A percentile compares a stretch with the other conserved stretches of the same genome.
phyloP scores from a whole-genome alignment of 768 basidiomycete genomes.

The Amanita rubescens region DNA sequence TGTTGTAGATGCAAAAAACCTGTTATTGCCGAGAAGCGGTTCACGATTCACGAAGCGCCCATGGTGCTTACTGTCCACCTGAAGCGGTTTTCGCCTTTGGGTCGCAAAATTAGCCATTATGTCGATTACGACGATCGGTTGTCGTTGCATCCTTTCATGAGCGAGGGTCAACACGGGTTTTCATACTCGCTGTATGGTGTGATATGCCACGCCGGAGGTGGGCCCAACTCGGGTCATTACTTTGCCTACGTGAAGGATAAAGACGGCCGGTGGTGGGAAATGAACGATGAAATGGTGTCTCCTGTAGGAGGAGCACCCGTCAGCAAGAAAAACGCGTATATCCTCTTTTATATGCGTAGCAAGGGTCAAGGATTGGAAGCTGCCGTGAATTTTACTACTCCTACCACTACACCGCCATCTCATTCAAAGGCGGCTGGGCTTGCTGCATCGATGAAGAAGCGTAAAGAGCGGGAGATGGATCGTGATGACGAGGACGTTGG shows the following conservation, averaged over 20 bases:
- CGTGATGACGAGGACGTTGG: conserved; percentile 44
- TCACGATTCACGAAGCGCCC: conserved; percentile 85
- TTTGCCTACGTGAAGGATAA: conserved; percentile 74
- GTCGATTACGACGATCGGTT: conserved; percentile 77
- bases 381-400: conserved; percentile 35
- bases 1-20: conserved; percentile 77
- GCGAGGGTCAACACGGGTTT: conserved; percentile 68
- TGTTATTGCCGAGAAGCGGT: conserved; percentile 85
- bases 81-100: conserved; percentile 89
- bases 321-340: conserved; percentile 76
- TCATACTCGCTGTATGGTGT: conserved; percentile 86
- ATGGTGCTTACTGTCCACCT: conserved; percentile 86
- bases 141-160: conserved; percentile 74
- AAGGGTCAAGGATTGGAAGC: conserved; percentile 70
- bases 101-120: conserved; percentile 74
- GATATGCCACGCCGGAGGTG: conserved; percentile 87
- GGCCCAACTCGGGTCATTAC: conserved; percentile 96
- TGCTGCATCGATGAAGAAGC: conserved; percentile 45
- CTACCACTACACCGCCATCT: conserved; percentile 14
- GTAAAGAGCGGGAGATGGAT: conserved; percentile 29
- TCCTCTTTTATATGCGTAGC: conserved; percentile 85
- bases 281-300: conserved; percentile 84
- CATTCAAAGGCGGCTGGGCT: conserved; percentile 35
- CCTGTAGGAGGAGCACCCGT: conserved; percentile 37
- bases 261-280: conserved; percentile 76